Evolutionary conservation across 768 basidiomycete species (phyloP), one percentile per base, ranked within the genome.

Genomic region (Pleurotus djamor): DNA sequence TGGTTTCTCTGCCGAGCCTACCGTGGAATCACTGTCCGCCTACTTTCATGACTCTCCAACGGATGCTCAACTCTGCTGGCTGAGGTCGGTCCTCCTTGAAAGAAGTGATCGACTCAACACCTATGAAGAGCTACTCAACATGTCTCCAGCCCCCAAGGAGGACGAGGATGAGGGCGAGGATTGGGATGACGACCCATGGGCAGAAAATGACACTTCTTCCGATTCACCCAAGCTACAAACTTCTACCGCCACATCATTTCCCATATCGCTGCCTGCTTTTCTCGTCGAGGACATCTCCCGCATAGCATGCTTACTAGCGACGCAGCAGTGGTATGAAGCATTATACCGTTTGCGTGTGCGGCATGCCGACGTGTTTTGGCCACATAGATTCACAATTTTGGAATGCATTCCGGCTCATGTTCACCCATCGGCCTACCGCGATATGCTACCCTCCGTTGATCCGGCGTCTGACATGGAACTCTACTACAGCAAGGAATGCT

Each of bases 131-230:
- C 79, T 92, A 64, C 81, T 73, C 66, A 78, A 79, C 61, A 75
- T 70, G 17, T 63, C 75, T 10, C 69, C 79, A 28, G 60, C 37
- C 9, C 16, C 21, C 62, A 8, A 73, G 35, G 69, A 76, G 10
- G 77, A 79, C 9, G 73, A 71, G 8, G 45, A 7, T 17, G 84
- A 86, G 55, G 79, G 79, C 57, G 84, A 84, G 44, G 89, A 88
- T 54, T 91, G 88, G 89, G 84, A 85, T 64, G 90, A 88, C 64
- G 88, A 91, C 68, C 89, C 90, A 10, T 92, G 89, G 89, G 85
- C 77, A 38, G 87, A 91, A 33, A 71, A 66, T 48, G 60, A 66
- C 32, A 58, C 62, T 13, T 62, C 62, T 5, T 54, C 52, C 33
- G 35, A 66, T 13, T 60, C 63, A 47, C 67, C 66, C 38, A 72